Base-by-base conservation (phyloP, 2,329 filamentous ascomycete species). In the Sporothrix brunneoviolacea region DNA sequence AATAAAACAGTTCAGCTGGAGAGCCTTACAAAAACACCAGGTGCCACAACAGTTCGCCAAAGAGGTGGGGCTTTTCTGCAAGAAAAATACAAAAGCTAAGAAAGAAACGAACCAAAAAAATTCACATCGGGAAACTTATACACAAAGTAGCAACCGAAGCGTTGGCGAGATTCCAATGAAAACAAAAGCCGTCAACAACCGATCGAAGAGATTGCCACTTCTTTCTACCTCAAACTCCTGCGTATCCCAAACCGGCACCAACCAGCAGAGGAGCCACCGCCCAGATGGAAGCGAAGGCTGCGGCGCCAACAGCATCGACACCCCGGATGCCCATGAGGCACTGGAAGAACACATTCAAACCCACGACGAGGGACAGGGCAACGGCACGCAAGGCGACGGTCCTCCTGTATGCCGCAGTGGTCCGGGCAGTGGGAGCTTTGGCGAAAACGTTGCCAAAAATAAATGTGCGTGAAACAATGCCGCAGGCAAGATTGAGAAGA, bases 201-300 rank as follows among this genome's bases (percentile, higher is more conserved):
- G n/a, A n/a, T n/a, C n/a, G n/a, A 13, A 16, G 5, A 39, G 19
- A 15, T 33, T 36, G 24, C 35, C 5, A 49, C 15, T 21, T 5
- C 4, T 4, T 21, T 10, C 16, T 15, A 4, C 5, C 1, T 48
- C 18, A 45, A 8, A 39, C 16, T 63, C 58, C 73, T 66, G 37
- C 82, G 74, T 73, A 65, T 24, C 72, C 75, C 33, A 84, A 63
- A 2, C 68, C 73, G n/a, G 73, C 30, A 13, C 84, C 85, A 3
- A 80, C 77, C 48, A 83, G 62, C 12, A 76, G 63, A 4, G 80
- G 77, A 7, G 84, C 86, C 19, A 75, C 60, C n/a, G 79, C 79
- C 89, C 89, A 96, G 32, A 91, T 72, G 19, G 72, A 71, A 2
- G 86, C 82, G 74, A 90, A 97, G 0, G 77, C 79, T 3, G 74